Evolutionary conservation across 2,329 filamentous ascomycete species (phyloP).

Genomic region (Ceratocystis cubensis): DNA sequence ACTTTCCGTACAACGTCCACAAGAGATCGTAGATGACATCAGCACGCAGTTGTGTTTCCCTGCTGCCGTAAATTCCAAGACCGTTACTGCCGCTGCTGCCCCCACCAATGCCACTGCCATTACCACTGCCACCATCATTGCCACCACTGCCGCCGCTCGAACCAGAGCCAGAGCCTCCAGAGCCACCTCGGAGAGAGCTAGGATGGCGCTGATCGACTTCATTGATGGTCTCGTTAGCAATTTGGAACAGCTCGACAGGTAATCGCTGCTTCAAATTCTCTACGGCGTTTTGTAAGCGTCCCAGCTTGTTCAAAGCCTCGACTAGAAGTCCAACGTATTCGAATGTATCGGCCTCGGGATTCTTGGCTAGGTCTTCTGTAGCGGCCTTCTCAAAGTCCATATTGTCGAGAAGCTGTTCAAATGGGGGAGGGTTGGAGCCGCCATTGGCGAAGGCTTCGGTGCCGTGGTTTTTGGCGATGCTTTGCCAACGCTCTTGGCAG

Average conservation of each 20-base stretch:
- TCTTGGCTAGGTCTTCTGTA: conserved; percentile 79
- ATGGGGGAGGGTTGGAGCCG: conserved; percentile 37
- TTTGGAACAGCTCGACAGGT: conserved; percentile 82
- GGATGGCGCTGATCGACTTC: conserved; percentile 90
- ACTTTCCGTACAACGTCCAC: conserved; percentile 88
- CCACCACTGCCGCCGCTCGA: conserved; percentile 37
- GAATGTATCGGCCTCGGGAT: conserved; percentile 91
- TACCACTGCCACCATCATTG: conserved; percentile 49
- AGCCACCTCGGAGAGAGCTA: conserved; percentile 54
- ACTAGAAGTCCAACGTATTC: conserved; percentile 80
- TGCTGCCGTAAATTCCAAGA: conserved; percentile 50
- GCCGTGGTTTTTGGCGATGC: conserved; percentile 55
- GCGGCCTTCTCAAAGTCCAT: conserved; percentile 50
- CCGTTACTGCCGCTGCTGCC: conserved; percentile 36
- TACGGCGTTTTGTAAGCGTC: conserved; percentile 70
- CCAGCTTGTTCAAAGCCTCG: conserved; percentile 81
- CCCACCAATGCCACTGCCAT: conserved; percentile 29
- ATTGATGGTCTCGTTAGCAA: conserved; percentile 88
- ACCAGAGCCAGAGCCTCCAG: conserved; percentile 24
- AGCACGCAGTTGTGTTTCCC: conserved; percentile 63
- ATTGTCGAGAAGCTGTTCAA: conserved; percentile 46
- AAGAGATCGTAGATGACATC: conserved; percentile 84
- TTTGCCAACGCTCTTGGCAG: conserved; percentile 91
- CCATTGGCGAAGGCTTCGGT: conserved; percentile 37
- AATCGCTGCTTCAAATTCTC: conserved; percentile 85